Evolutionary conservation across 176 grass and related monocot genomes (phyloP), one percentile per base, ranked within the genome.

Genomic region (Secale cereale): DNA sequence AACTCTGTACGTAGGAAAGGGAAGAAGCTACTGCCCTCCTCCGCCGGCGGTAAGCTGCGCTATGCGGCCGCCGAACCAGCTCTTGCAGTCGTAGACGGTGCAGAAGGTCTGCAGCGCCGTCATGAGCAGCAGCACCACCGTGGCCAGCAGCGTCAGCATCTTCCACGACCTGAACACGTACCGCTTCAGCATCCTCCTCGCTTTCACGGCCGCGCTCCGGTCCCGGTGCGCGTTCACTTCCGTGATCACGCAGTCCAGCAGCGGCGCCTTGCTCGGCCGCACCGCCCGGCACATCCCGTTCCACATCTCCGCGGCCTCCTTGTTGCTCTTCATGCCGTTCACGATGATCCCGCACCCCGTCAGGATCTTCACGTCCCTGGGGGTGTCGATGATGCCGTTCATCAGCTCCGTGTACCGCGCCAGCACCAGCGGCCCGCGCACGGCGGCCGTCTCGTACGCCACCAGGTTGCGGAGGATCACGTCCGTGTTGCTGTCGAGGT

Each of bases 301-400:
- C 86, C 90, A 92, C 30, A 95, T 71, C 2, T 65, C 86, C 16
- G 86, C 91, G 30, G 70, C 94, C 62, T 91, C 91, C 4, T 22
- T 26, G 46, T 86, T 75, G 29, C 78, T 93, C 87, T 95, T 95
- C 88, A 95, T 87, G 30, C 28, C 84, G 72, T 93, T 95, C 40
- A 87, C 35, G 35, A 93, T 32, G 52, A 93, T 79, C 32, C 81
- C 81, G 16, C 22, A 56, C 66, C 78, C 80, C 17, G 72, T 50
- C 12, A 93, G 50, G 57, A 95, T 45, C 65, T 65, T 81, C n/a
- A 91, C 91, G 82, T 93, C 94, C 74, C 80, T 85, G 28, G 84
- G 74, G 4, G 83, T 95, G 85, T 95, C 88, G 45, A 95, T 67
- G 79, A 95, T 93, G n/a, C 94, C 91, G 66, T 95, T 93, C 91